Evolutionary conservation across 805 yeast species (phyloP).

Genomic region (Yamadazyma philogaea): DNA sequence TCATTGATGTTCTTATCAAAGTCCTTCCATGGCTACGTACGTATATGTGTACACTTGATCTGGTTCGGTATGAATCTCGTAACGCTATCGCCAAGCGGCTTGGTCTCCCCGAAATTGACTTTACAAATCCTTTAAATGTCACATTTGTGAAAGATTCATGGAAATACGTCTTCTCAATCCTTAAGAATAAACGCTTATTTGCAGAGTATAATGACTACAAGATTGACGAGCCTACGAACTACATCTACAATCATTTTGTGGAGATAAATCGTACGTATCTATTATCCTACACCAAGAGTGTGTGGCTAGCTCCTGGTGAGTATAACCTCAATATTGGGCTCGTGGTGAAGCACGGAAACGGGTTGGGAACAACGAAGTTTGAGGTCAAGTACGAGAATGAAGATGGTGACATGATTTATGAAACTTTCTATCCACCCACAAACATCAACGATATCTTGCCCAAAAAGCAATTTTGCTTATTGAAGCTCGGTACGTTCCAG

Average conservation of each 20-base stretch:
- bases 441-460: constrained; percentile 59
- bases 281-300: constrained; percentile 42
- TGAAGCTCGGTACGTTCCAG: constrained; percentile 49
- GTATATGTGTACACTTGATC: constrained; percentile 39
- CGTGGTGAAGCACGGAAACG: constrained; percentile 51
- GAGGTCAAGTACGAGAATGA: constrained; percentile 36
- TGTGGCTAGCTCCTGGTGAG: constrained; percentile 47
- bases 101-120: constrained; percentile 21
- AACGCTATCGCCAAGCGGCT: constrained; percentile 25
- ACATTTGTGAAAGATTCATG: constrained; percentile 50
- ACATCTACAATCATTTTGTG: constrained; percentile 42
- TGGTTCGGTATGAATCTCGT: constrained; percentile 28
- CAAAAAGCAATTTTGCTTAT: constrained; percentile 44
- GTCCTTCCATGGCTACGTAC: constrained; percentile 37
- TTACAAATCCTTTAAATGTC: constrained; percentile 21
- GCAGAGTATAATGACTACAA: constrained; percentile 44
- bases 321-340: constrained; percentile 53
- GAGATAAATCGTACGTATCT: constrained; percentile 50
- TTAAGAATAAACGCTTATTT: constrained; percentile 51
- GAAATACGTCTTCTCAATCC: constrained; percentile 49
- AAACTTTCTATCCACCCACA: constrained; percentile 53
- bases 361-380: constrained; percentile 58
- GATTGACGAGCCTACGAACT: constrained; percentile 48
- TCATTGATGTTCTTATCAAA: constrained; percentile 27
- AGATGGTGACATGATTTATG: constrained; percentile 23